A percentile compares a stretch with the other conserved stretches of the same genome.
Evolutionary conservation across 1,284 basidiomycete species (phyloP).

Genomic region (Boletus subluridellus): DNA sequence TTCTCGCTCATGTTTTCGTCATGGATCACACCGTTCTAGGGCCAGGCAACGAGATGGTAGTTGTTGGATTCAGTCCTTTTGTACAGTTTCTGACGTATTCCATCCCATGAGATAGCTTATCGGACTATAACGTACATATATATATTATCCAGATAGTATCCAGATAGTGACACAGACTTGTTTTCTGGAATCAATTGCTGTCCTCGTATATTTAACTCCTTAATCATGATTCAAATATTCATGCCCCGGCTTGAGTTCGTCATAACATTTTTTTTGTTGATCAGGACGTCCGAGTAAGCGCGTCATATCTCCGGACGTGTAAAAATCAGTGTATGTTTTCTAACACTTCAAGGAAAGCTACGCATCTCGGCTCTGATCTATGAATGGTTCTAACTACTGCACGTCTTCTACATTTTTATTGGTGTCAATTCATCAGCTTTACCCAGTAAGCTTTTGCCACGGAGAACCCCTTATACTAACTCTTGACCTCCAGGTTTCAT

Average conservation of each 20-base stretch:
- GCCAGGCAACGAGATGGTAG: conserved; percentile 1
- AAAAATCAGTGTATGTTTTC: too few relatives aligned
- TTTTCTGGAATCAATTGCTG: too few relatives aligned
- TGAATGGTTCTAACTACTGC: too few relatives aligned
- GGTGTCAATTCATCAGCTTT: too few relatives aligned
- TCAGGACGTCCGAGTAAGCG: neutral
- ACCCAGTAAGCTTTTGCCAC: too few relatives aligned
- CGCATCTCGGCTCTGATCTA: too few relatives aligned
- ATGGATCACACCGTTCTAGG: conserved; percentile 13
- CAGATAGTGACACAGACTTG: neutral
- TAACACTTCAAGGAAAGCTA: too few relatives aligned
- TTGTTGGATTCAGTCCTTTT: conserved; percentile 17
- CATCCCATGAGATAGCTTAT: neutral
- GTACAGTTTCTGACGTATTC: conserved; percentile 4
- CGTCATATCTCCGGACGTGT: neutral
- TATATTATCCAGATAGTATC: neutral
- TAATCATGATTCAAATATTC: neutral
- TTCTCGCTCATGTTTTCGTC: conserved; percentile 18
- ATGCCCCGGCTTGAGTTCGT: too few relatives aligned
- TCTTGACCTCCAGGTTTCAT: too few relatives aligned
- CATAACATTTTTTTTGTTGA: neutral
- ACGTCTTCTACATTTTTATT: too few relatives aligned
- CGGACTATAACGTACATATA: neutral
- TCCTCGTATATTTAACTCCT: neutral
- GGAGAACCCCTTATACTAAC: too few relatives aligned